Base-by-base conservation (phyloP, 164 flowering plant species). In the Aristolochia contorta region DNA sequence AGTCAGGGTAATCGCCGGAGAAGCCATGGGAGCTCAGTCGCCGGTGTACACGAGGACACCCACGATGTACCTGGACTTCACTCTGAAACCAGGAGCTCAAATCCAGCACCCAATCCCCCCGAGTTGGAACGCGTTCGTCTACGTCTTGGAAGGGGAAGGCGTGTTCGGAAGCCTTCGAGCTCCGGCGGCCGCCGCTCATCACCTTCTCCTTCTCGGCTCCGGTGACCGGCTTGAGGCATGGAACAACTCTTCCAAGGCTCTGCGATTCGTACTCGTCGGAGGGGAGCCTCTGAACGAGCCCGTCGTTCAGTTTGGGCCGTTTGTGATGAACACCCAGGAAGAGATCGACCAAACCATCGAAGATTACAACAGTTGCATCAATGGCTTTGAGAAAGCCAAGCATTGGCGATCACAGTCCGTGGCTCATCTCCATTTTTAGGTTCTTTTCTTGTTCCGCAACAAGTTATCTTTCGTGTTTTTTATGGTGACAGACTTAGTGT, bases 321-420 rank as follows among this genome's bases (percentile, higher is more conserved):
- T 91, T 70, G 97, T 88, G 72, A 91, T 91, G 97, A 91, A 91
- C 77, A 83, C 84, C 0, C 81, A 88, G 66, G 94, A 79, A 37
- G 91, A 91, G 74, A 85, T 91, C 47, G 88, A 84, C 32, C 79
- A 72, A 56, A 84, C 96, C 0, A 69, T 88, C n/a, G 82, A 83
- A 25, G 97, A 91, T 62, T 91, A 67, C 67, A 72, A 80, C 37
- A 69, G 73, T 30, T 80, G 58, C 49, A 69, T 51, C 23, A 88
- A 91, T 69, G 96, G 91, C 27, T 91, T 91, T 56, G 97, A 84
- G 77, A 83, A 74, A 45, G 91, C 91, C 1, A 83, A 71, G 56
- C 69, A 77, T 47, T 89, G 91, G 94, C 78, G 67, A 59, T 85
- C 91, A 37, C 63, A 72, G 54, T 52, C 74, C 47, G 59, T 57